Evolutionary conservation across 306 rosid genomes (phyloP), one percentile per base, ranked within the genome.

Genomic region (Prunus mume): DNA sequence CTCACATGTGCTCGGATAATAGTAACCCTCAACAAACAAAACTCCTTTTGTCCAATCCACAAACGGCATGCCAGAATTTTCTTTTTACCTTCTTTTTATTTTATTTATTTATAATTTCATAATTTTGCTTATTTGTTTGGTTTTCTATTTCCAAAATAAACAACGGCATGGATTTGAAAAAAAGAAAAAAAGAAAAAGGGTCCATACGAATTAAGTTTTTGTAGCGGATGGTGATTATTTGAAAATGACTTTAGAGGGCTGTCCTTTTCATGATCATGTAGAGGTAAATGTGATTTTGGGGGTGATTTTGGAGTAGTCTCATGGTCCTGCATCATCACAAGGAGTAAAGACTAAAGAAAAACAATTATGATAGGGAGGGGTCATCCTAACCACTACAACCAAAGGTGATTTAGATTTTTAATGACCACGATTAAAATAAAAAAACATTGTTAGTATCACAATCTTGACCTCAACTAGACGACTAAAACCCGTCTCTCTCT

Each of bases 1-100:
- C 47, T 79, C 84, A 76, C 84, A 76, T 76, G 87, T 49, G 9
- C 74, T 52, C 61, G 28, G 50, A 75, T 56, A 22, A 7, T 46
- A 2, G 41, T 49, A 70, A 38, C 58, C 49, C 2, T 10, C 38
- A 38, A 38, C 41, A 34, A 2, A 52, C 49, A 32, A 65, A 65
- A 51, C 7, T 75, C 43, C 47, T 47, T 34, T 80, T 68, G 75
- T 68, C 79, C 15, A 52, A 67, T 56, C 58, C 58, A 30, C 2
- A 34, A 13, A 43, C 24, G 9, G 2, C 22, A 18, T 7, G 4
- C 20, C 34, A 20, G 20, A 41, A 57, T 11, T 49, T 11, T 49
- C 4, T 47, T 49, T 34, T 34, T 5, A 34, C 8, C 8, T 34
- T 34, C 41, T 1, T 5, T 15, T 51, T n/a, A 20, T 56, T 10